Evolutionary conservation across 257 asterid species (phyloP).

Genomic region (Mentha longifolia): DNA sequence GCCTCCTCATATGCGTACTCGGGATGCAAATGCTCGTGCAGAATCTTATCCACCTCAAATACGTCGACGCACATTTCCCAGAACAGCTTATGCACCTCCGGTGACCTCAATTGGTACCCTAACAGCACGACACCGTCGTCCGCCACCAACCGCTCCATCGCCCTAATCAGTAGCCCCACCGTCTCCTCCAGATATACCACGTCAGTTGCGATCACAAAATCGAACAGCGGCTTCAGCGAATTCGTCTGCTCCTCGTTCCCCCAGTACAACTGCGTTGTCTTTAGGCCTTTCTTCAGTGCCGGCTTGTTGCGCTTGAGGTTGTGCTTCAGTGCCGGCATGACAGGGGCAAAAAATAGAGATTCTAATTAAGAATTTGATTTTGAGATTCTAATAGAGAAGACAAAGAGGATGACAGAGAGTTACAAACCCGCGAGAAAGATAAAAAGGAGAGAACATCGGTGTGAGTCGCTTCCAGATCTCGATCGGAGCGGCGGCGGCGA

Average conservation of each 20-base stretch:
- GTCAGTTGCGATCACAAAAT: conserved; percentile 79
- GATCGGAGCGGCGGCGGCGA: too few species aligned
- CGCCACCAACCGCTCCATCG: conserved; percentile 68
- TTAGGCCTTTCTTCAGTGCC: conserved; percentile 59
- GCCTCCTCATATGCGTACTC: conserved; percentile 89
- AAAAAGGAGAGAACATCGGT: too few species aligned
- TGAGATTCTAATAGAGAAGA: too few species aligned
- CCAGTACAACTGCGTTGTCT: conserved; percentile 75
- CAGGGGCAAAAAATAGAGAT: too few species aligned
- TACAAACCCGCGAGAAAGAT: too few species aligned
- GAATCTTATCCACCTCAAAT: conserved; percentile 76
- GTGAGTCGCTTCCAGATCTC: too few species aligned
- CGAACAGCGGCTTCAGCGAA: conserved; percentile 68
- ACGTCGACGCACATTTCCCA: conserved; percentile 63
- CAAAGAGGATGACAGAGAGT: too few species aligned
- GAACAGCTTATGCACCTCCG: conserved; percentile 78
- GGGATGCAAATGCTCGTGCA: conserved; percentile 84
- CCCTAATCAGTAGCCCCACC: conserved; percentile 65
- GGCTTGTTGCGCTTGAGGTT: conserved; percentile 82
- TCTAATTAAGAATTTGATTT: too few species aligned
- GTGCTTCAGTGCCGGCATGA: conserved; percentile 89
- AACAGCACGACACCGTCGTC: conserved; percentile 83
- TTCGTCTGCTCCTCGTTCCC: conserved; percentile 65
- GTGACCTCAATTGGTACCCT: conserved; percentile 89
- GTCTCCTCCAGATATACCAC: conserved; percentile 90